Evolutionary conservation across 2,329 filamentous ascomycete species (phyloP), one percentile per base, ranked within the genome.

Genomic region (Ceratocystiopsis minuta): DNA sequence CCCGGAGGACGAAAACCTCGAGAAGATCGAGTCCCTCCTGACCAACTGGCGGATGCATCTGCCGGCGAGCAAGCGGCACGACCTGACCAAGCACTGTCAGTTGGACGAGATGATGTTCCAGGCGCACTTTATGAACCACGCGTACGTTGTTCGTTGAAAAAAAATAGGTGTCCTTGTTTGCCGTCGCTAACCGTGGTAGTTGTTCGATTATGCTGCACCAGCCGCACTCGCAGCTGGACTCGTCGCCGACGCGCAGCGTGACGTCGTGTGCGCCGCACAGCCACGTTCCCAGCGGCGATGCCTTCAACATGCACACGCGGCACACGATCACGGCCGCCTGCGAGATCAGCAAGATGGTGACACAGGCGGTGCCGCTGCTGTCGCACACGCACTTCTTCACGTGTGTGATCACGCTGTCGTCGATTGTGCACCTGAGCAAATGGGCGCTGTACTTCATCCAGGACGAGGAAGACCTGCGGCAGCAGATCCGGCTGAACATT

Each of bases 21-120:
- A 57, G 36, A 61, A 62, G 40, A 63, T 74, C 43, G 68, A 75
- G 52, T 58, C 65, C 0, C 59, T 70, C 3, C 59, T 75, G 35
- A 70, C 68, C 14, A 87, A 85, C 55, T 94, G 84, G 82, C 71
- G 75, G 42, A 70, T 88, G 38, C 80, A 90, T 52, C 64, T 94
- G 1, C 86, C 87, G 0, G 64, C 69, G 15, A 67, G 67, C 14
- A 92, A 92, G 60, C 67, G 68, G 43, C 72, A 83, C 46, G 67
- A 82, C 15, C 63, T 92, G 41, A 71, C 75, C 45, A 70, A 72
- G 47, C 73, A 79, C 50, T 78, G 83, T 31, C 69, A 75, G 41
- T 66, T 87, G 12, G 87, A 95, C 55, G 84, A 93, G 59, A 80
- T 93, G 70, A 77, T 94, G 59, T 93, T 94, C 60, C 84, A 92